phyloP scores from a whole-genome alignment of 257 asterid species.

The Penstemon barbatus region DNA sequence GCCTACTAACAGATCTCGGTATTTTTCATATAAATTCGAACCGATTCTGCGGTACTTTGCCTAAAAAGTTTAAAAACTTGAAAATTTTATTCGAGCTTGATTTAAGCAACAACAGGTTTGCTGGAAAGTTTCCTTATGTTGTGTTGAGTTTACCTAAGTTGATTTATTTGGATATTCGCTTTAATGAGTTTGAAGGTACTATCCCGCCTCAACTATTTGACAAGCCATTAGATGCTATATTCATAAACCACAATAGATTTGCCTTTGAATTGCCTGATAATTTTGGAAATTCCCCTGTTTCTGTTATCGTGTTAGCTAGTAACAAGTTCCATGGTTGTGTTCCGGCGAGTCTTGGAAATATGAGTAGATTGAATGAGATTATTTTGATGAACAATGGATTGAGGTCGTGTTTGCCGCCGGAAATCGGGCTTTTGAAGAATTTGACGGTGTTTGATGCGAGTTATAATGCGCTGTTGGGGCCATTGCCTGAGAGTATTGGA shows the following conservation, averaged over 20 bases:
- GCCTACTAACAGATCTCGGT: constrained; percentile 78
- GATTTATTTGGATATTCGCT: constrained; percentile 65
- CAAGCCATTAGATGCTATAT: constrained; percentile 77
- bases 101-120: constrained; percentile 83
- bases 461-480: constrained; percentile 59
- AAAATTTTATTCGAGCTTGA: constrained; percentile 71
- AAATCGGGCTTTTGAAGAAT: constrained; percentile 67
- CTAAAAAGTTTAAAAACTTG: constrained; percentile 51
- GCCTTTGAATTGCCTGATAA: constrained; percentile 78
- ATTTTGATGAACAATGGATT: constrained; percentile 66
- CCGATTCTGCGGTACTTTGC: constrained; percentile 79
- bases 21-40: constrained; percentile 78
- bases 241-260: constrained; percentile 77
- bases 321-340: constrained; percentile 82
- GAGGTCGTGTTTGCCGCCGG: constrained; percentile 78
- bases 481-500: constrained; percentile 63
- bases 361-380: constrained; percentile 70
- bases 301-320: constrained; percentile 75
- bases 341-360: constrained; percentile 76
- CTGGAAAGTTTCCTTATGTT: constrained; percentile 85
- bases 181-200: constrained; percentile 80
- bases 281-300: constrained; percentile 88
- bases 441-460: constrained; percentile 76
- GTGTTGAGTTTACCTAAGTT: constrained; percentile 64
- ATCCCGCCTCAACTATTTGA: constrained; percentile 71